A percentile compares a stretch with the other conserved stretches of the same genome.
Conservation (phyloP, 2,329 filamentous ascomycete genomes). For the Leptodontidium sp. region DNA sequence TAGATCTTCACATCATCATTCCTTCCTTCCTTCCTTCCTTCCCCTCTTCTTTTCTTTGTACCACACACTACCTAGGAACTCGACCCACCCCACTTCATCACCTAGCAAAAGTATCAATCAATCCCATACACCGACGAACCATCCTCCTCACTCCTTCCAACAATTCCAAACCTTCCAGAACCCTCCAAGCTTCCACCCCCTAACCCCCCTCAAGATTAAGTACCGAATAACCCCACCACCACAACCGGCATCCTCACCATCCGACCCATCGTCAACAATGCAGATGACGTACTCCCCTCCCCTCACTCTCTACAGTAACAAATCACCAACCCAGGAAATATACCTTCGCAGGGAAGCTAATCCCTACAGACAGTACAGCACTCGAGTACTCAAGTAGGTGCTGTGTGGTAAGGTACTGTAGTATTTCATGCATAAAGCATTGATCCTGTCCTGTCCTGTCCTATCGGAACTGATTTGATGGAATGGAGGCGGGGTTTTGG, state of each 20-base stretch:
- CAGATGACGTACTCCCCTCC: background rate
- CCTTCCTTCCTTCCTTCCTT: background rate
- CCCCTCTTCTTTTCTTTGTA: background rate
- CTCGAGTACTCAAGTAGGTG: too few relatives aligned
- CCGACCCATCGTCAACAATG: background rate
- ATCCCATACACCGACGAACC: background rate
- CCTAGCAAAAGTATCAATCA: constrained; percentile 6
- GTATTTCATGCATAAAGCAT: too few relatives aligned
- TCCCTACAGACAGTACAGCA: too few relatives aligned
- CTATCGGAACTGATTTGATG: too few relatives aligned
- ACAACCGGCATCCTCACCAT: background rate
- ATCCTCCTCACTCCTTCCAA: background rate
- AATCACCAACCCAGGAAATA: too few relatives aligned
- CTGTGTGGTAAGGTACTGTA: too few relatives aligned
- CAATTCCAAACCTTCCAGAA: background rate
- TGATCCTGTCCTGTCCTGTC: too few relatives aligned
- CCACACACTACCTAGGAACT: background rate
- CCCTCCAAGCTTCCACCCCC: background rate
- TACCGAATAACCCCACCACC: background rate
- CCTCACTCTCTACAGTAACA: background rate
- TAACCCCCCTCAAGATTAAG: background rate
- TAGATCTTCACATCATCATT: background rate
- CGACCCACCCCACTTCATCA: background rate
- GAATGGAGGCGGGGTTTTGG: too few relatives aligned
- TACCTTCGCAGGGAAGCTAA: too few relatives aligned